Evolutionary conservation across 1,284 basidiomycete genomes (phyloP).

Genomic region (Phylloporus gajari): DNA sequence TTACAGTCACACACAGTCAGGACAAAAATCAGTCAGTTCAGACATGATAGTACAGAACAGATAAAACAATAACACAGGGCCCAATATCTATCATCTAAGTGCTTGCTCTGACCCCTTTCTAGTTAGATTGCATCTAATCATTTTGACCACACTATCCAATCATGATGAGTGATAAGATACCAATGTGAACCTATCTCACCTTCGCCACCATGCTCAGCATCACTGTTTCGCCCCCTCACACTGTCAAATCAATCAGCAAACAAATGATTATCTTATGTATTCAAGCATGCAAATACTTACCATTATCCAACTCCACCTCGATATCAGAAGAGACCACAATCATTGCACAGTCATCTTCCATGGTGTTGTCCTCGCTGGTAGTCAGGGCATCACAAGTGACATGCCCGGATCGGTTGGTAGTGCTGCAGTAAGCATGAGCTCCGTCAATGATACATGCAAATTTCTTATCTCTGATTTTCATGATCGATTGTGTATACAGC

Average conservation of each 20-base stretch:
- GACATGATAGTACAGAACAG: neutral
- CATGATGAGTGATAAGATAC: neutral
- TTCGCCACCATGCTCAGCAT: no score
- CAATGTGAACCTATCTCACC: no score
- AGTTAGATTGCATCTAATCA: neutral
- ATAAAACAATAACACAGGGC: neutral
- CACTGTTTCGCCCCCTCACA: no score
- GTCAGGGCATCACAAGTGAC: no score
- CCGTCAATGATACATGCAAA: neutral
- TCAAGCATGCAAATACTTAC: neutral
- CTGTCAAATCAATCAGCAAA: neutral
- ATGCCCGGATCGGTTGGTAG: neutral
- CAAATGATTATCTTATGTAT: no score
- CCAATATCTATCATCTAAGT: neutral
- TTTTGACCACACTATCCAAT: neutral
- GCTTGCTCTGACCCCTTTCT: neutral
- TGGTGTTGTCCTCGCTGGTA: neutral
- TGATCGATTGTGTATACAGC: constrained; percentile 2
- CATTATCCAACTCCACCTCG: neutral
- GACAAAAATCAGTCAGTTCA: neutral
- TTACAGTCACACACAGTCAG: no score
- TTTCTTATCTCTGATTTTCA: neutral
- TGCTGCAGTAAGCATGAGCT: neutral
- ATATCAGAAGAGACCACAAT: constrained; percentile 6
- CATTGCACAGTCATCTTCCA: neutral